These are phyloP conservation scores for Lipomyces starkeyi DNA, from an alignment of 805 yeast species.

Conservation along the genomic window DNA sequence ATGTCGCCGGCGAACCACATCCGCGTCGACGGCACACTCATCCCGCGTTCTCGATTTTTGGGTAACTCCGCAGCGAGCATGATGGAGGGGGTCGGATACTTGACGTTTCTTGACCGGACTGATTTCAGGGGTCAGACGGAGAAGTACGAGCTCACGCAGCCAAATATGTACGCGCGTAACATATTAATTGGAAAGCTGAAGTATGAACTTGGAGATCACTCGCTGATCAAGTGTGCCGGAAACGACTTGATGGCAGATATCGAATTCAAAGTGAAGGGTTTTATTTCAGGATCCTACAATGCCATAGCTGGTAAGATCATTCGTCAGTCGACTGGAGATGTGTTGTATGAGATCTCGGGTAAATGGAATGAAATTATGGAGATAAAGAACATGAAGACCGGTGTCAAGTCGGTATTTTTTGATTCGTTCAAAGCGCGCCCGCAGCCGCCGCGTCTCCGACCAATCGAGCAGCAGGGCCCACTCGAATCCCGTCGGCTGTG, in stretches of 20 bases:
- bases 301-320: conserved; percentile 78
- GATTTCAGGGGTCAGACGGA: conserved; percentile 61
- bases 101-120: conserved; percentile 66
- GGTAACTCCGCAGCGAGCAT: conserved; percentile 97
- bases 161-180: conserved; percentile 94
- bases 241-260: conserved; percentile 73
- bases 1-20: conserved; percentile 79
- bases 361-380: conserved; percentile 92
- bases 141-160: conserved; percentile 84
- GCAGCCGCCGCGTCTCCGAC: conserved; percentile 72
- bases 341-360: conserved; percentile 72
- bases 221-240: conserved; percentile 70
- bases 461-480: conserved; percentile 77
- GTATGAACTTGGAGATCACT: conserved; percentile 91
- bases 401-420: conserved; percentile 58
- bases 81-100: conserved; percentile 87
- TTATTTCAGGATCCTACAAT: conserved; percentile 90
- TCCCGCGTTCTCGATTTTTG: conserved; percentile 85
- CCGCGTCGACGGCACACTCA: conserved; percentile 84
- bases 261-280: conserved; percentile 94
- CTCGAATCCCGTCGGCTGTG: conserved; percentile 84
- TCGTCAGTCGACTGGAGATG: conserved; percentile 57
- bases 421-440: conserved; percentile 65
- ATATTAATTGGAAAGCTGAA: conserved; percentile 87
- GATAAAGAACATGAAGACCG: conserved; percentile 59